These are phyloP conservation scores for Mortierella sp. DNA, from an alignment of 371 early-diverging fungal genomes.

Conservation along the genomic window DNA sequence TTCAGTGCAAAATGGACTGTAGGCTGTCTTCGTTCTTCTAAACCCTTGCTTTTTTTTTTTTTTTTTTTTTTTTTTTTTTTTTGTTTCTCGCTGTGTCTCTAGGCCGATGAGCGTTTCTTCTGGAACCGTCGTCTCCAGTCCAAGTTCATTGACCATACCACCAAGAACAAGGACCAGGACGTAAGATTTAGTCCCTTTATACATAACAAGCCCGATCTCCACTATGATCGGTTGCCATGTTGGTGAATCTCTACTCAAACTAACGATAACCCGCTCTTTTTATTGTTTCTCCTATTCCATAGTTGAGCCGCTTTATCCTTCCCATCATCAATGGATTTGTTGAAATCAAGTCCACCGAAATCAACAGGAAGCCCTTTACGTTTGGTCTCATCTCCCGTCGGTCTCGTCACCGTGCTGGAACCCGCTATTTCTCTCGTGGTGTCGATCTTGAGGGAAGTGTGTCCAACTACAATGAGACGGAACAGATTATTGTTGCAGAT, in stretches of 20 bases:
- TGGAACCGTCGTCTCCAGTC: constrained; percentile 81
- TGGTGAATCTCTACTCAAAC: background rate
- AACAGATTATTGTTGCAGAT: constrained; percentile 82
- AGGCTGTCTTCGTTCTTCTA: too few species aligned
- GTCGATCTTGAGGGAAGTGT: constrained; percentile 92
- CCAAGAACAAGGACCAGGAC: constrained; percentile 50
- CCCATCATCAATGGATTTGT: constrained; percentile 90
- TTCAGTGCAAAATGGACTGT: too few species aligned
- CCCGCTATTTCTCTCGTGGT: constrained; percentile 95
- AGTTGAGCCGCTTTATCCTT: constrained; percentile 80
- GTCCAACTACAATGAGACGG: constrained; percentile 98
- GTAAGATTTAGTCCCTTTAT: constrained; percentile 47
- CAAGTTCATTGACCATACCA: constrained; percentile 66
- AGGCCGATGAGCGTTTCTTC: constrained; percentile 88
- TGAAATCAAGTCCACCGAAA: constrained; percentile 53
- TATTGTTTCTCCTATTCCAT: background rate
- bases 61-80: too few species aligned
- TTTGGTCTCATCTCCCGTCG: constrained; percentile 84
- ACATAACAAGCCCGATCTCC: too few species aligned
- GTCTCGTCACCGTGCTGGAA: constrained; percentile 76
- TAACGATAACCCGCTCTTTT: background rate
- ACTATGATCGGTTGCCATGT: background rate
- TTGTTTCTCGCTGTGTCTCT: too few species aligned
- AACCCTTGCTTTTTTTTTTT: too few species aligned
- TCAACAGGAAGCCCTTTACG: constrained; percentile 69